phyloP scores from a whole-genome alignment of 768 basidiomycete species.

The Macrolepiota dolichaula region DNA sequence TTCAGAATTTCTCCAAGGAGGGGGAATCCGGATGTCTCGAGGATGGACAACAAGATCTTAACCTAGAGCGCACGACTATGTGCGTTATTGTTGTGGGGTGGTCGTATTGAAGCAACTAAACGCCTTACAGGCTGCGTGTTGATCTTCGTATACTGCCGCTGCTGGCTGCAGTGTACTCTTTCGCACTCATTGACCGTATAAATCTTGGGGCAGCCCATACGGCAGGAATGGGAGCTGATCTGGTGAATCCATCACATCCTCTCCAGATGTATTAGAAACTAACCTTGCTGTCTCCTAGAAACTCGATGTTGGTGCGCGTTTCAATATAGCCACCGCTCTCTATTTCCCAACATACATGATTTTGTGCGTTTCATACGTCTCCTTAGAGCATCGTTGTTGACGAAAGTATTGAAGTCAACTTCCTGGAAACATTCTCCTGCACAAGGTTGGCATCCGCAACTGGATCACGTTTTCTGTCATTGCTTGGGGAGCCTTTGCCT shows the following conservation, averaged over 20 bases:
- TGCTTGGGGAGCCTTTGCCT: constrained; percentile 27
- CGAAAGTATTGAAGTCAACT: constrained; percentile 23
- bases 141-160: constrained; percentile 34
- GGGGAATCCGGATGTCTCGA: neutral
- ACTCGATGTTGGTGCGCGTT: constrained; percentile 21
- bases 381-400: neutral
- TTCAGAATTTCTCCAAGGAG: constrained; percentile 1
- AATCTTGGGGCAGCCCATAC: constrained; percentile 32
- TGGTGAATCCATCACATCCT: constrained; percentile 19
- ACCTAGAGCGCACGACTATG: constrained; percentile 36
- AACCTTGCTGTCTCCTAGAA: constrained; percentile 7
- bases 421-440: constrained; percentile 27
- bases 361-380: constrained; percentile 13
- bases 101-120: neutral
- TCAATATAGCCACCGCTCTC: constrained; percentile 23
- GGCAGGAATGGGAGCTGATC: constrained; percentile 33
- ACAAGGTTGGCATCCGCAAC: constrained; percentile 23
- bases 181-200: constrained; percentile 31
- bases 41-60: neutral
- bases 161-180: constrained; percentile 30
- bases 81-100: constrained; percentile 12
- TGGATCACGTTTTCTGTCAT: constrained; percentile 25
- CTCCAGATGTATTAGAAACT: neutral
- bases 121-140: constrained; percentile 24
- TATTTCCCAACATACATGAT: constrained; percentile 26